Conservation (phyloP, 345 rosid genomes). For the Eucalyptus regnans region DNA sequence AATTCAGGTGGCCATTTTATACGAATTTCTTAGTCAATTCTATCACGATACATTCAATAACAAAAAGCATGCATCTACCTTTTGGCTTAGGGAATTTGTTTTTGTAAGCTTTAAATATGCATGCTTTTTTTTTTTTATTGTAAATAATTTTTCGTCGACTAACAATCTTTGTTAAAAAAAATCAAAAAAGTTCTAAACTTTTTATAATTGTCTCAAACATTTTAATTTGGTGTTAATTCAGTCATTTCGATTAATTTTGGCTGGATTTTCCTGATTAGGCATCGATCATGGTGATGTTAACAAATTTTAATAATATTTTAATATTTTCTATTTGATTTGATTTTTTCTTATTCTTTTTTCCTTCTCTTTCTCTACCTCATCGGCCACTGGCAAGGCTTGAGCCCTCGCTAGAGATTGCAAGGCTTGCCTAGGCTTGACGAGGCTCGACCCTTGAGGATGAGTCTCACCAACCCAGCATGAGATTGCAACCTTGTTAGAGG, state of each 20-base stretch:
- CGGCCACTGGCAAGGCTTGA: accelerated
- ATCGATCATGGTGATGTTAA: accelerated
- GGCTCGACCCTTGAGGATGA: no score
- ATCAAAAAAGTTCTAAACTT: no score
- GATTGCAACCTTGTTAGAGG: accelerated
- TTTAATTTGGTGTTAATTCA: no score
- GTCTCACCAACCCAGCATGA: no score
- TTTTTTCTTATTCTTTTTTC: no score
- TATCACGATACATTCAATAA: not conserved
- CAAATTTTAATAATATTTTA: no score
- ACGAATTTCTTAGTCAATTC: not conserved
- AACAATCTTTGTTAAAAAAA: no score
- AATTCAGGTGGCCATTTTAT: not conserved
- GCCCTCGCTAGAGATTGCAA: no score
- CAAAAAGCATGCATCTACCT: not conserved
- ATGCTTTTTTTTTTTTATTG: no score
- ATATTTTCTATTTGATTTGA: no score
- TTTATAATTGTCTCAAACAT: no score
- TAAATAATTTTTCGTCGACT: not conserved
- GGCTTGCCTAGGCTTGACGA: accelerated
- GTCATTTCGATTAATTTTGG: accelerated
- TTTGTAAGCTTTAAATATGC: not conserved
- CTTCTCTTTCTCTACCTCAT: accelerated
- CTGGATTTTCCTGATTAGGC: accelerated
- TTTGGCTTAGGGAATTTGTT: not conserved